Evolutionary conservation across 805 yeast species (phyloP).

Genomic region (Yamadazyma laniorum): DNA sequence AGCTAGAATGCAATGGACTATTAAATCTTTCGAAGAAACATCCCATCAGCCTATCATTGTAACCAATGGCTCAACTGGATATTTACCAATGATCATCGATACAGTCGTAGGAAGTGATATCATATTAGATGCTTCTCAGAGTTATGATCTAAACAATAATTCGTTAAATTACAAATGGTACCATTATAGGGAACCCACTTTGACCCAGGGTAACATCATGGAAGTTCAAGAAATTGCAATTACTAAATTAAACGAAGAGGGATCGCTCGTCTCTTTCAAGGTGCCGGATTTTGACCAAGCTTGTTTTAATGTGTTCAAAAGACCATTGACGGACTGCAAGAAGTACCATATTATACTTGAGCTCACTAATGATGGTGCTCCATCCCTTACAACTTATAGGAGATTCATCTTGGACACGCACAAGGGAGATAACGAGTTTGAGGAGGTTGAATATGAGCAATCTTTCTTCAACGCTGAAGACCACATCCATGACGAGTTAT

Average conservation of each 20-base stretch:
- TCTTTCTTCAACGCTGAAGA: conserved; percentile 2
- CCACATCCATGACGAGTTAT: too few relatives aligned
- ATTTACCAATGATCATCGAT: conserved; percentile 16
- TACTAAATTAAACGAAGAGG: conserved; percentile 1
- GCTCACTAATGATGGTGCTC: not conserved
- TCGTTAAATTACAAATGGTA: conserved; percentile 21
- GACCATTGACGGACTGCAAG: conserved; percentile 2
- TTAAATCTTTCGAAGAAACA: conserved; percentile 21
- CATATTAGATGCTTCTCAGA: conserved; percentile 20
- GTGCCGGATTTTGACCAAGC: not conserved
- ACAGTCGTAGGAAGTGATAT: conserved; percentile 15
- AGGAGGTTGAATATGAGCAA: not conserved
- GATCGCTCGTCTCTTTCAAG: not conserved
- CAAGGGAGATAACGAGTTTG: not conserved
- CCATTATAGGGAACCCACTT: conserved; percentile 22
- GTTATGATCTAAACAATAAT: conserved; percentile 22
- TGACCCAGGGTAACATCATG: conserved; percentile 18
- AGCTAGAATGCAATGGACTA: conserved; percentile 31
- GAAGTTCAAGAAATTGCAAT: conserved; percentile 1
- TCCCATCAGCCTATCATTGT: conserved; percentile 24
- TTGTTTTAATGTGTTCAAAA: conserved; percentile 1
- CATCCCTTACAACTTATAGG: conserved; percentile 1
- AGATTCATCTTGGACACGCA: conserved; percentile 1
- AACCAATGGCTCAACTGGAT: conserved; percentile 19
- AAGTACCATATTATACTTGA: conserved; percentile 2